Percentiles rank a stretch among this genome's conserved stretches.
Conservation (phyloP, 1,284 basidiomycete genomes). For the Pholiota adiposa region DNA sequence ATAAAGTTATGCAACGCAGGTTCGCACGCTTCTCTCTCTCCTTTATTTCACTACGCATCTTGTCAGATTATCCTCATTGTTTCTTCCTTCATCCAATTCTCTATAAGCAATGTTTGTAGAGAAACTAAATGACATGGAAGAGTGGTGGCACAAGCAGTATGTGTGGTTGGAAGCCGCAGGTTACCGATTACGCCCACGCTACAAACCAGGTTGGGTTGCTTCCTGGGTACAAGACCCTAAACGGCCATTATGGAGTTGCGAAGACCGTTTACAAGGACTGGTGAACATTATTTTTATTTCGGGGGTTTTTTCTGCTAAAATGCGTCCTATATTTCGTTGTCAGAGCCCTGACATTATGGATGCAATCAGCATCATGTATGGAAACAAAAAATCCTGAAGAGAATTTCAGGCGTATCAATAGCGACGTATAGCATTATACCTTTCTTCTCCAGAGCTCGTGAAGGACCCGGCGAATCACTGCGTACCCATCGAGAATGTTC, state of each 20-base stretch:
- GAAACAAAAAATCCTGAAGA: conserved; percentile 10
- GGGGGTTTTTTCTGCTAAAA: no score
- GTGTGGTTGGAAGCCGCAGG: not conserved
- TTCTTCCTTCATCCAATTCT: not conserved
- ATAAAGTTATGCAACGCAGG: no score
- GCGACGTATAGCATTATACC: no score
- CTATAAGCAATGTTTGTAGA: not conserved
- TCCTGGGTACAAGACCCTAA: not conserved
- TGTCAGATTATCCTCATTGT: no score
- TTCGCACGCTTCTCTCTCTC: no score
- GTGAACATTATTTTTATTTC: no score
- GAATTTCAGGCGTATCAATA: not conserved
- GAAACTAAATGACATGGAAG: not conserved
- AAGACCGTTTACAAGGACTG: not conserved
- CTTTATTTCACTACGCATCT: no score
- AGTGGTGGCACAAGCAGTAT: not conserved
- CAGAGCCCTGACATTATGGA: not conserved
- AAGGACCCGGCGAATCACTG: conserved; percentile 32
- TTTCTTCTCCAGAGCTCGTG: conserved; percentile 21
- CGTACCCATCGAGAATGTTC: conserved; percentile 35
- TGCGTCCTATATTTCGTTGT: not conserved
- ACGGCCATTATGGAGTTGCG: not conserved
- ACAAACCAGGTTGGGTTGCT: not conserved
- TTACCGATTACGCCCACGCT: not conserved
- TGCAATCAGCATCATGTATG: not conserved